A percentile compares a stretch with the other conserved stretches of the same genome.
Evolutionary conservation across 345 rosid genomes (phyloP).

Genomic region (Pistacia integerrima): DNA sequence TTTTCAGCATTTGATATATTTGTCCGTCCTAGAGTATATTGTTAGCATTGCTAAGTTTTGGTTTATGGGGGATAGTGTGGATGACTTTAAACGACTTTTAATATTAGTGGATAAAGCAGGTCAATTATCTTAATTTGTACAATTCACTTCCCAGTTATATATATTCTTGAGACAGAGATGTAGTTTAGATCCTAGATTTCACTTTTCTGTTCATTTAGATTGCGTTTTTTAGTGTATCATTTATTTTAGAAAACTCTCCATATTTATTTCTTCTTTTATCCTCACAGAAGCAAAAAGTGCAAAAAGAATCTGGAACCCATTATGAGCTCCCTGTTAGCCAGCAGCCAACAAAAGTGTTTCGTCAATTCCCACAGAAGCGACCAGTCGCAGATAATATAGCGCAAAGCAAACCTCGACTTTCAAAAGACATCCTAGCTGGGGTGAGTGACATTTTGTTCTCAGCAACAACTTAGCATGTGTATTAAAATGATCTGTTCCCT

Average conservation of each 20-base stretch:
- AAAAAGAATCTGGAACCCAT: constrained; percentile 39
- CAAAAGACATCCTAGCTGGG: constrained; percentile 70
- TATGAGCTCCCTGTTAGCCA: constrained; percentile 35
- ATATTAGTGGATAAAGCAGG: not conserved
- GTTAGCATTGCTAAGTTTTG: not conserved
- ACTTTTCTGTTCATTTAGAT: not conserved
- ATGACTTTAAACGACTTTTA: not conserved
- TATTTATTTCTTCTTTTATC: constrained; percentile 4
- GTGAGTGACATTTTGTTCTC: constrained; percentile 39
- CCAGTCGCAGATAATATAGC: constrained; percentile 50
- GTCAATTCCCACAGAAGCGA: constrained; percentile 68
- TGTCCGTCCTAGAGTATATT: not conserved
- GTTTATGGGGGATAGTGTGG: not conserved
- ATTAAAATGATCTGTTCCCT: not conserved
- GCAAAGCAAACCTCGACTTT: constrained; percentile 59
- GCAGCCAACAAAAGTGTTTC: constrained; percentile 44
- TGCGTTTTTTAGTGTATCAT: not conserved
- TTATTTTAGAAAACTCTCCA: not conserved
- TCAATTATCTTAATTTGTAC: too few species aligned
- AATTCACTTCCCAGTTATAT: not conserved
- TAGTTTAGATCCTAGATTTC: not conserved
- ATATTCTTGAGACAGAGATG: not conserved
- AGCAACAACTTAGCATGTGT: not conserved
- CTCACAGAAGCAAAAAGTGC: constrained; percentile 70
- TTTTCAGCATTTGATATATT: not conserved